These are phyloP conservation scores for Boeremia exigua DNA, from an alignment of 2,329 filamentous ascomycete species.

Conservation along the genomic window DNA sequence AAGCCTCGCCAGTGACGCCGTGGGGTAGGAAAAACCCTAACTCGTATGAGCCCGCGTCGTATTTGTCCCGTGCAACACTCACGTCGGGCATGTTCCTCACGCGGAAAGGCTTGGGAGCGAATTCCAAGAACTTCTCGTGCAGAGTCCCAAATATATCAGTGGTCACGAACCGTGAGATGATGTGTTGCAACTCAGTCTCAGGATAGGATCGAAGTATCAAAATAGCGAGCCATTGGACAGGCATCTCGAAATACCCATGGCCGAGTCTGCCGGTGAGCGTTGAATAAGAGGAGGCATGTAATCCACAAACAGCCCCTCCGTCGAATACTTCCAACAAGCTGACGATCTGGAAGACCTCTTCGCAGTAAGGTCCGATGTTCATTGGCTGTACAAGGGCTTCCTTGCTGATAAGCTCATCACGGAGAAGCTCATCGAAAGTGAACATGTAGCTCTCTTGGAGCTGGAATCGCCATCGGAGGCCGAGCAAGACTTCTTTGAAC, in stretches of 20 bases:
- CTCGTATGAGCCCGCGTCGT: neutral
- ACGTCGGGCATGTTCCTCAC: neutral
- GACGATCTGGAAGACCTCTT: neutral
- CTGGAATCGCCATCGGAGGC: too few species aligned
- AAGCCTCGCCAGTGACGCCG: neutral
- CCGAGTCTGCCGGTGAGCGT: neutral
- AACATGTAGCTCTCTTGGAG: too few species aligned
- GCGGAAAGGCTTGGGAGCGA: neutral
- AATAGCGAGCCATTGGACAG: neutral
- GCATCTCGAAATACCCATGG: neutral
- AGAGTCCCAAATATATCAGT: neutral
- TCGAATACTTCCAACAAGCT: neutral
- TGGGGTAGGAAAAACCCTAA: neutral
- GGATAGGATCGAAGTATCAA: neutral
- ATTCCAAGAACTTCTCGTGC: neutral
- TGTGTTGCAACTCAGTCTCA: neutral
- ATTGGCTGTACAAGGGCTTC: too few species aligned
- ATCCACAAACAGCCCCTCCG: neutral
- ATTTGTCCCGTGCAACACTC: neutral
- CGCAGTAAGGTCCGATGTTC: too few species aligned
- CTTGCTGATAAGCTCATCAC: too few species aligned
- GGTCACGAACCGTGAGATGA: neutral
- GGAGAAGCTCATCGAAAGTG: too few species aligned
- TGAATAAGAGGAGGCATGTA: neutral
- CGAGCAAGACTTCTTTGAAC: too few species aligned